A percentile compares a stretch with the other conserved stretches of the same genome.
phyloP scores from a whole-genome alignment of 352 stramenopile species.

The Globisporangium nagaii region DNA sequence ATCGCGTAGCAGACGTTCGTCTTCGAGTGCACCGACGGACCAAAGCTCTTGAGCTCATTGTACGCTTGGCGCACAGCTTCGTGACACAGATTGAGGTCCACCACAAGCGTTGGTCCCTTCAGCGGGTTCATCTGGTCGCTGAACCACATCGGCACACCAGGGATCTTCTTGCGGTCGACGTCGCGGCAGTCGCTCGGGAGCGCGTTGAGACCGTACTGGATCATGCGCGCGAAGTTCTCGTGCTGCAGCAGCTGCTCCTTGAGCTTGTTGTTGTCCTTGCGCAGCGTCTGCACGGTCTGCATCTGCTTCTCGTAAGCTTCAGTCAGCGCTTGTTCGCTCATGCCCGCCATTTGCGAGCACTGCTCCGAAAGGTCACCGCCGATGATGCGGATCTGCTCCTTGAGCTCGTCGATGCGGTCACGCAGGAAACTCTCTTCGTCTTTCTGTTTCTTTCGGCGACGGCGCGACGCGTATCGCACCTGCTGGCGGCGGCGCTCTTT shows the following conservation, averaged over 20 bases:
- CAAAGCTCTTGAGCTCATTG: constrained; percentile 73
- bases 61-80: constrained; percentile 75
- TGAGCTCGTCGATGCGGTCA: constrained; percentile 77
- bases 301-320: constrained; percentile 83
- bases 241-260: constrained; percentile 79
- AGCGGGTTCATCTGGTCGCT: constrained; percentile 78
- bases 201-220: constrained; percentile 77
- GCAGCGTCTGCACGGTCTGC: constrained; percentile 68
- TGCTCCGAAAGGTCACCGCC: constrained; percentile 68
- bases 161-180: constrained; percentile 74
- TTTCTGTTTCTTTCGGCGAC: constrained; percentile 80
- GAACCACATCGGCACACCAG: constrained; percentile 68
- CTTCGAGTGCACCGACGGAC: constrained; percentile 71
- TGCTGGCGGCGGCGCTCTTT: constrained; percentile 75
- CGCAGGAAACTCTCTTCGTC: constrained; percentile 78
- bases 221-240: constrained; percentile 82
- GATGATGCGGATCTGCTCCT: constrained; percentile 83
- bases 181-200: constrained; percentile 72
- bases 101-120: constrained; percentile 67
- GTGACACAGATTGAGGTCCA: constrained; percentile 73
- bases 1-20: constrained; percentile 85
- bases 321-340: constrained; percentile 74
- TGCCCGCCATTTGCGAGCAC: constrained; percentile 75
- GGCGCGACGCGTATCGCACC: constrained; percentile 72
- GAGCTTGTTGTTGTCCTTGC: constrained; percentile 81